These are phyloP conservation scores for Chlamydomonas asymmetrica DNA, from an alignment of 139 green algal genomes.

Conservation along the genomic window DNA sequence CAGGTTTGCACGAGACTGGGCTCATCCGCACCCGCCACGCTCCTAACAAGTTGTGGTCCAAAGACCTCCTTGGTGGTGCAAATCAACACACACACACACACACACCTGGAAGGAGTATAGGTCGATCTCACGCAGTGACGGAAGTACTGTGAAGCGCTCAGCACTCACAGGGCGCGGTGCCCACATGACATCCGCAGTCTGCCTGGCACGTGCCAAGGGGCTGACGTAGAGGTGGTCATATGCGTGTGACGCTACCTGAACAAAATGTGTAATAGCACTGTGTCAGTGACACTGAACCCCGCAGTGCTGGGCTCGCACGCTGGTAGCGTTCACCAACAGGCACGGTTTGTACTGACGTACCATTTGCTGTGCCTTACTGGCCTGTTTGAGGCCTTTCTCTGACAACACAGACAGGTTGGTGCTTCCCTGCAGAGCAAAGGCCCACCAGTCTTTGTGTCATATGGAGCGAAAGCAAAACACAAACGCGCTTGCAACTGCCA, in stretches of 20 bases:
- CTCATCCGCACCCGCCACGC: background rate
- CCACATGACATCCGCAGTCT: constrained; percentile 86
- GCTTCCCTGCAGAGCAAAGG: too few species aligned
- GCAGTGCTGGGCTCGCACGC: too few species aligned
- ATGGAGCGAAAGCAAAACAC: too few species aligned
- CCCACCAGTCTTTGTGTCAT: too few species aligned
- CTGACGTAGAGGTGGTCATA: constrained; percentile 50
- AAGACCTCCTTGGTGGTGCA: background rate
- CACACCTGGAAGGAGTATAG: constrained; percentile 91
- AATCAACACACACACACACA: background rate
- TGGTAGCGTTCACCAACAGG: too few species aligned
- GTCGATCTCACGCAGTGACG: constrained; percentile 88
- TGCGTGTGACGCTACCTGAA: background rate
- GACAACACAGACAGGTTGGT: constrained; percentile 88
- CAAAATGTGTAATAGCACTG: background rate
- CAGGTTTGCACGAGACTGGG: background rate
- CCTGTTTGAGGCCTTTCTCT: constrained; percentile 80
- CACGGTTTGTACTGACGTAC: constrained; percentile 37
- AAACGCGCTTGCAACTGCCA: too few species aligned
- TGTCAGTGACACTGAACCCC: background rate
- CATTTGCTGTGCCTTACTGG: constrained; percentile 65
- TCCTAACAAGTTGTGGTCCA: background rate
- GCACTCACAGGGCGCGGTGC: background rate
- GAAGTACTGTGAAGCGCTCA: constrained; percentile 30
- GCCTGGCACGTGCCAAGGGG: constrained; percentile 73